Conservation (phyloP, 768 basidiomycete genomes). For the Termitomyces sp. region DNA sequence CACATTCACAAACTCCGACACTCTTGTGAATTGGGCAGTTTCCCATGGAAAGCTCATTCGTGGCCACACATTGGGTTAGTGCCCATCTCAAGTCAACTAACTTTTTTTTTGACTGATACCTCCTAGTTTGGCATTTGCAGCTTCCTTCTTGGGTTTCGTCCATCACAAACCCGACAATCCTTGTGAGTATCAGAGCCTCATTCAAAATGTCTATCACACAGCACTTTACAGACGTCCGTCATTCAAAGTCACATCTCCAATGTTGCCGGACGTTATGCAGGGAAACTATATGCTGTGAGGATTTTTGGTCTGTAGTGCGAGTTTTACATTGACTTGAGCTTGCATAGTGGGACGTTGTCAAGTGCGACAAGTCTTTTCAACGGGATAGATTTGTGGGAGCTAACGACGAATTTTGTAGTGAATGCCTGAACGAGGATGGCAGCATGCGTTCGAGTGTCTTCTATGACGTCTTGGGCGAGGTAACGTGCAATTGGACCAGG, state of each 20-base stretch:
- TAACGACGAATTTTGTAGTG: background rate
- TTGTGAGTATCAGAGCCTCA: background rate
- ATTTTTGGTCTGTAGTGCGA: background rate
- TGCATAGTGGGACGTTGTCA: conserved; percentile 1
- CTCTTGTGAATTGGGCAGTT: conserved; percentile 35
- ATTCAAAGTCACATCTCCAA: conserved; percentile 42
- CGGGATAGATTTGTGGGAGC: background rate
- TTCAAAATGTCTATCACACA: background rate
- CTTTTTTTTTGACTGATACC: background rate
- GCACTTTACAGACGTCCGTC: conserved; percentile 27
- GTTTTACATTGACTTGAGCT: background rate
- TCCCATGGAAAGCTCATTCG: conserved; percentile 36
- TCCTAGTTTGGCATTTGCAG: background rate
- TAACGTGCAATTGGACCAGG: conserved; percentile 3
- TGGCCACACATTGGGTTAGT: conserved; percentile 33
- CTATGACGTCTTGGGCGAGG: conserved; percentile 43
- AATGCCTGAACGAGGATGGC: conserved; percentile 32
- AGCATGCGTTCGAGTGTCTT: conserved; percentile 41
- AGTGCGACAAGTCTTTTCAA: background rate
- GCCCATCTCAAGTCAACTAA: background rate
- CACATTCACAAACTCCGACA: conserved; percentile 27
- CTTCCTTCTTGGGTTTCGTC: conserved; percentile 1
- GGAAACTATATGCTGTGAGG: conserved; percentile 36
- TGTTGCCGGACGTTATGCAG: conserved; percentile 41
- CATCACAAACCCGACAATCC: background rate